These are phyloP conservation scores for Cyclostephanos tholiformis DNA, from an alignment of 108 stramenopile species.

Conservation along the genomic window DNA sequence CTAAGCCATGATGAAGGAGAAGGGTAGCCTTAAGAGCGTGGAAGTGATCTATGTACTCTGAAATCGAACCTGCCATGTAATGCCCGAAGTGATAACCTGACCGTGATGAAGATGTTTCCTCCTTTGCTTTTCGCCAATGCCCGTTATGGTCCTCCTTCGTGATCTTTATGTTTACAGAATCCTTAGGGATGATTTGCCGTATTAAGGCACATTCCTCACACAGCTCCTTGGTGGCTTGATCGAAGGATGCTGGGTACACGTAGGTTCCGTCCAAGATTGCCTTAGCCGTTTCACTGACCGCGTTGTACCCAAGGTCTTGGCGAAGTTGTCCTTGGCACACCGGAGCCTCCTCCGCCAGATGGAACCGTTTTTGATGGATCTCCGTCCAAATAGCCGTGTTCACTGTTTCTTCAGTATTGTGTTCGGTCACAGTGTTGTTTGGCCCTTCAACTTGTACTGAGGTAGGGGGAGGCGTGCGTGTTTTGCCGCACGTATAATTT, in stretches of 20 bases:
- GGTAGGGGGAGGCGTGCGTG: background rate
- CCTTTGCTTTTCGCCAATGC: slow-evolving; percentile 9
- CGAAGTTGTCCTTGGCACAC: slow-evolving; percentile 18
- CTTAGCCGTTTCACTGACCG: background rate
- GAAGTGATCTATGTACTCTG: slow-evolving; percentile 5
- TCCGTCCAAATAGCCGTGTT: background rate
- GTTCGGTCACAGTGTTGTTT: background rate
- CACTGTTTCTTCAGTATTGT: background rate
- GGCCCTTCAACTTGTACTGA: slow-evolving; percentile 11
- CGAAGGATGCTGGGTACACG: background rate
- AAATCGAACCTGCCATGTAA: background rate
- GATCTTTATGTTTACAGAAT: background rate
- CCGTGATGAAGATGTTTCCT: slow-evolving; percentile 16
- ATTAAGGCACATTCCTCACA: background rate
- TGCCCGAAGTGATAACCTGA: slow-evolving; percentile 14
- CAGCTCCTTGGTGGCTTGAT: background rate
- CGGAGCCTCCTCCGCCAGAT: slow-evolving; percentile 8
- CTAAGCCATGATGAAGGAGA: background rate
- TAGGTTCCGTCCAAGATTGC: slow-evolving; percentile 9
- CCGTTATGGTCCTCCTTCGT: background rate
- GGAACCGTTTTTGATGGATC: background rate
- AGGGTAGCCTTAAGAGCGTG: slow-evolving; percentile 7
- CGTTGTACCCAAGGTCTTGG: slow-evolving; percentile 15
- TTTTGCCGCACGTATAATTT: slow-evolving; percentile 6
- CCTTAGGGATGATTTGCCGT: background rate